Percentiles rank a stretch among this genome's conserved stretches.
Evolutionary conservation across 139 green algal genomes (phyloP).

Genomic region (Desmodesmus armatus): DNA sequence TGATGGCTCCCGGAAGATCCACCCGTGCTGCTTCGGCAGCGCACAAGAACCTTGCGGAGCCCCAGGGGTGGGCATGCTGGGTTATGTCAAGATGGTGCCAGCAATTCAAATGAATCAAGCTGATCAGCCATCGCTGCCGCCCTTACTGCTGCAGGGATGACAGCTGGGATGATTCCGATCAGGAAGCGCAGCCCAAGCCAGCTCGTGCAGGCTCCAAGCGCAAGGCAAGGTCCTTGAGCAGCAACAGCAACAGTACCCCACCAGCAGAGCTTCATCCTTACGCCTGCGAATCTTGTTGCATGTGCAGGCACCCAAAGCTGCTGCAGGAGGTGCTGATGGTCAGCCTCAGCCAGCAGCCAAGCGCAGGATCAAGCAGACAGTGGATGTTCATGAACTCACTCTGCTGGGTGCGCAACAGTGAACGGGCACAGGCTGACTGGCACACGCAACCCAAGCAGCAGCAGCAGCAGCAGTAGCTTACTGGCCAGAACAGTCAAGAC

Average conservation of each 20-base stretch:
- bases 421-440: background rate
- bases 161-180: slow-evolving; percentile 27
- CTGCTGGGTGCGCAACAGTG: slow-evolving; percentile 45
- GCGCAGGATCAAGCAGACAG: background rate
- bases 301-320: background rate
- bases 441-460: too few species aligned
- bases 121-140: too few species aligned
- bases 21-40: background rate
- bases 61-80: background rate
- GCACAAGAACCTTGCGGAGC: background rate
- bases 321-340: background rate
- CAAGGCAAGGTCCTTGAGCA: slow-evolving; percentile 4
- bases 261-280: background rate
- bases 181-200: background rate
- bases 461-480: too few species aligned
- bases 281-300: background rate
- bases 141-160: slow-evolving; percentile 10
- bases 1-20: background rate
- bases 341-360: slow-evolving; percentile 3
- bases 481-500: too few species aligned
- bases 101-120: background rate
- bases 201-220: slow-evolving; percentile 4
- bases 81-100: background rate
- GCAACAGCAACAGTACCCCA: background rate
- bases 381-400: slow-evolving; percentile 38